phyloP scores from a whole-genome alignment of 805 yeast genomes.

The Saturnispora sekii region DNA sequence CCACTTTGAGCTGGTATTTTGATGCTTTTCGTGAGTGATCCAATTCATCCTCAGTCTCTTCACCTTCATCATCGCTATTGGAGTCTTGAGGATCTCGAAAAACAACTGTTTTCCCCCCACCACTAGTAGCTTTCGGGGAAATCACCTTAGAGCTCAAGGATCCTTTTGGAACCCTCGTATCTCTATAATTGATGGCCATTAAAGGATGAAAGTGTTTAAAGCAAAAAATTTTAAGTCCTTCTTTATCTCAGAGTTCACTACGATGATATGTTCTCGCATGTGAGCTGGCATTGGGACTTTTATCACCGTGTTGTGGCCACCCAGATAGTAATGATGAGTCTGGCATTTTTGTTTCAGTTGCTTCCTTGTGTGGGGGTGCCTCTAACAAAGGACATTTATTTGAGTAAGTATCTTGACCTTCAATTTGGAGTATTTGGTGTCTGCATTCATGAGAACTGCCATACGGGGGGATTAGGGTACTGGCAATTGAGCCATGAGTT shows the following conservation, averaged over 20 bases:
- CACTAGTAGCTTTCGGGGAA: not conserved
- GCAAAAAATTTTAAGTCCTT: not conserved
- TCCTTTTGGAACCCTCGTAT: not conserved
- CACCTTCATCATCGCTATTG: slow-evolving; percentile 2
- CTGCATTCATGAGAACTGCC: slow-evolving; percentile 37
- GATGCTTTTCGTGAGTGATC: not conserved
- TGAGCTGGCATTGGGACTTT: not conserved
- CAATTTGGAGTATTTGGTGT: slow-evolving; percentile 66
- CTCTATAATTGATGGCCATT: slow-evolving; percentile 5
- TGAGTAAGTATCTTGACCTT: slow-evolving; percentile 41
- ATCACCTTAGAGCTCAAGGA: too few relatives aligned
- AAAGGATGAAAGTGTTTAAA: not conserved
- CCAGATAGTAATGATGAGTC: not conserved
- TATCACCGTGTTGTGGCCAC: slow-evolving; percentile 1
- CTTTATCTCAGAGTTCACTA: not conserved
- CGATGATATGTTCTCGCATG: too few relatives aligned
- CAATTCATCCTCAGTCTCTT: slow-evolving; percentile 20
- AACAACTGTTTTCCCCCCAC: slow-evolving; percentile 8
- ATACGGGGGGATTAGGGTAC: slow-evolving; percentile 37
- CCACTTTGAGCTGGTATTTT: slow-evolving; percentile 26
- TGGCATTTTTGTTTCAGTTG: slow-evolving; percentile 43
- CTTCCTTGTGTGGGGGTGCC: slow-evolving; percentile 56
- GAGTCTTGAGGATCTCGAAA: slow-evolving; percentile 22
- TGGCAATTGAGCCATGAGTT: slow-evolving; percentile 10
- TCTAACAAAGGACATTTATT: slow-evolving; percentile 35